Conservation (phyloP, 768 basidiomycete genomes). For the Imleria badia region DNA sequence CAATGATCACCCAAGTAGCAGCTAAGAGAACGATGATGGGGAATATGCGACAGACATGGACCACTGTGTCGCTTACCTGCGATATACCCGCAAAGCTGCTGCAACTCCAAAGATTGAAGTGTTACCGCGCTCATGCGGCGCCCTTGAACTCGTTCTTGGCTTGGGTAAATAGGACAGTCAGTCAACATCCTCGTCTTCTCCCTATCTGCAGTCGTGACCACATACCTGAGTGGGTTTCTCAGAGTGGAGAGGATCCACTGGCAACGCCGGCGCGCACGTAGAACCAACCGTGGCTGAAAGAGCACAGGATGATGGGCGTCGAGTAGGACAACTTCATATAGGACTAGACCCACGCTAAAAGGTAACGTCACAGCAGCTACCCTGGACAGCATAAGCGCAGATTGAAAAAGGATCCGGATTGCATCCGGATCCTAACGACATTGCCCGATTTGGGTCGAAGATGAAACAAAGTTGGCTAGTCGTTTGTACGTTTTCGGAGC, state of each 20-base stretch:
- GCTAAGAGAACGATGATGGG: neutral
- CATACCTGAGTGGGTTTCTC: neutral
- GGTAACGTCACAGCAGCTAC: slow-evolving; percentile 1
- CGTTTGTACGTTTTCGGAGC: no score
- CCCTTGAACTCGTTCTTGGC: neutral
- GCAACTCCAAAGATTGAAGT: neutral
- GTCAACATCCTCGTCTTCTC: no score
- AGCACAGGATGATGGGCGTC: neutral
- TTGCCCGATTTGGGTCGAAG: neutral
- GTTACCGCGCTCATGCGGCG: neutral
- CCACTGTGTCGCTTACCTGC: neutral
- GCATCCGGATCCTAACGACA: neutral
- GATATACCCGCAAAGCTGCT: slow-evolving; percentile 5
- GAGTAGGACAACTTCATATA: neutral
- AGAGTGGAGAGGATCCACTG: neutral
- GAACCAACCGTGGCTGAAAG: neutral
- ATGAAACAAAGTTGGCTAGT: neutral
- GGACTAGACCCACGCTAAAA: neutral
- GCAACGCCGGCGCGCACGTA: neutral
- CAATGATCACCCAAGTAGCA: slow-evolving; percentile 1
- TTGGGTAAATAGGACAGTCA: neutral
- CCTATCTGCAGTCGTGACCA: neutral
- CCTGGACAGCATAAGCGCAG: neutral
- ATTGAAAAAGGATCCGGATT: neutral
- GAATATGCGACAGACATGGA: neutral